Base-by-base conservation (phyloP, 768 basidiomycete species). In the Podaxis sp. region DNA sequence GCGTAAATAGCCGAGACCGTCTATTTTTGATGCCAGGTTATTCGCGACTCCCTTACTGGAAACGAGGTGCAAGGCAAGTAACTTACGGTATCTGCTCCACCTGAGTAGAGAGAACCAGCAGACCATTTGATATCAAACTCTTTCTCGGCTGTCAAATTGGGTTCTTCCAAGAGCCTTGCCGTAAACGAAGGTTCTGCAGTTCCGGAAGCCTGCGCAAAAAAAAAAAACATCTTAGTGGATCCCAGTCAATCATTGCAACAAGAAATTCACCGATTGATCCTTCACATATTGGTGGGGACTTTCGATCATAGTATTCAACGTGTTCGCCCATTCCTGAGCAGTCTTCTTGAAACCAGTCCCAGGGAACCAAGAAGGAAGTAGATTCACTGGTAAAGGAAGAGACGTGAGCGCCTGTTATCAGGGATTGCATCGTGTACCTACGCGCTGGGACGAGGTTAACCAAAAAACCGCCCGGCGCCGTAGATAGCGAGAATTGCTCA, bases 351-450 rank as follows among this genome's bases (percentile, higher is more conserved):
- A 87, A 0, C 73, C 73, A 10, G 82, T 82, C 5, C 86, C 86
- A 2, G 86, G 86, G 64, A 86, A 78, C 86, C 86, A 87, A 22
- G 75, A 72, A 17, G 84, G 83, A 46, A 84, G 56, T 58, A 81
- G 69, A 40, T 74, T 74, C 58, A 85, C 84, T 86, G 51, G 17
- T 17, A 11, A 3, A 37, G 54, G 20, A 37, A 11, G 36, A 56
- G 2, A 28, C 4, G 7, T 46, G 10, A 41, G 51, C 22, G 40
- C 3, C 40, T 22, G 37, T 17, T 11, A 28, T 30, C 26, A 12
- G 17, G 6, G 13, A 26, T 30, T 38, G n/a, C 24, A 2, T 33
- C 38, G 15, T 28, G 58, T 17, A 71, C 77, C 58, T 58, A 80
- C 80, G 59, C 20, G 77, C 69, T 5, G 86, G 86, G 8, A 87